A percentile compares a stretch with the other conserved stretches of the same genome.
Conservation (phyloP, 2,329 filamentous ascomycete species). For the Chaetomiaceae sp. region DNA sequence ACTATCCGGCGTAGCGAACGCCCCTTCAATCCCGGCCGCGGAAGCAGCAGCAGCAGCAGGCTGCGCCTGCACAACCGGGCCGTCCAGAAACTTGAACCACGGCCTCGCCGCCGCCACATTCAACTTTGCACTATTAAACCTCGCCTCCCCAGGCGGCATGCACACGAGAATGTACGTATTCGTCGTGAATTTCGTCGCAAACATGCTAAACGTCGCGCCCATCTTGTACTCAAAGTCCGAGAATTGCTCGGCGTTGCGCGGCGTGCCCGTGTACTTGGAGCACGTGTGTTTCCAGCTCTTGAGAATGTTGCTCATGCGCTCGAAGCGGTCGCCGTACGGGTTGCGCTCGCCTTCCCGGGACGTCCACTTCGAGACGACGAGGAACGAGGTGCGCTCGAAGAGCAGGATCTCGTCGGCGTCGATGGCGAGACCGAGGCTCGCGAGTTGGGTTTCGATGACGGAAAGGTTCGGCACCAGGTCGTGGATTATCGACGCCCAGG, state of each 20-base stretch:
- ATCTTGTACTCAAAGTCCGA: conserved; percentile 77
- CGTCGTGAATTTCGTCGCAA: conserved; percentile 91
- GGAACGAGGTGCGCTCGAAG: conserved; percentile 92
- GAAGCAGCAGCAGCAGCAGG: neutral
- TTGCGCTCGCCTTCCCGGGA: conserved; percentile 71
- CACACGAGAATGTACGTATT: conserved; percentile 96
- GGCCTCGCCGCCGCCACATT: conserved; percentile 85
- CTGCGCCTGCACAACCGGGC: conserved; percentile 37
- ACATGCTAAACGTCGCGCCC: conserved; percentile 76
- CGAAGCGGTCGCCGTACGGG: conserved; percentile 87
- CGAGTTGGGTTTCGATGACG: conserved; percentile 81
- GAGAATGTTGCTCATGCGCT: conserved; percentile 92
- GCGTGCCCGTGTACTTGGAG: conserved; percentile 71
- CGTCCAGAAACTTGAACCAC: conserved; percentile 69
- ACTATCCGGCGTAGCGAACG: neutral
- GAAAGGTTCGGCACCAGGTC: conserved; percentile 91
- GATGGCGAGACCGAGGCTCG: conserved; percentile 76
- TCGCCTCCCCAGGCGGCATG: conserved; percentile 82
- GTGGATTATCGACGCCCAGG: conserved; percentile 97
- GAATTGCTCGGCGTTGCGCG: conserved; percentile 78
- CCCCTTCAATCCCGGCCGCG: neutral
- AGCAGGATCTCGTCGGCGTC: conserved; percentile 91
- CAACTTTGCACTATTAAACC: conserved; percentile 84
- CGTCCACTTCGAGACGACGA: conserved; percentile 91
- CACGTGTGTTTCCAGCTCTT: conserved; percentile 94